phyloP scores from a whole-genome alignment of 192 early-diverging fungal genomes.

The Ramicandelaber brevisporus region DNA sequence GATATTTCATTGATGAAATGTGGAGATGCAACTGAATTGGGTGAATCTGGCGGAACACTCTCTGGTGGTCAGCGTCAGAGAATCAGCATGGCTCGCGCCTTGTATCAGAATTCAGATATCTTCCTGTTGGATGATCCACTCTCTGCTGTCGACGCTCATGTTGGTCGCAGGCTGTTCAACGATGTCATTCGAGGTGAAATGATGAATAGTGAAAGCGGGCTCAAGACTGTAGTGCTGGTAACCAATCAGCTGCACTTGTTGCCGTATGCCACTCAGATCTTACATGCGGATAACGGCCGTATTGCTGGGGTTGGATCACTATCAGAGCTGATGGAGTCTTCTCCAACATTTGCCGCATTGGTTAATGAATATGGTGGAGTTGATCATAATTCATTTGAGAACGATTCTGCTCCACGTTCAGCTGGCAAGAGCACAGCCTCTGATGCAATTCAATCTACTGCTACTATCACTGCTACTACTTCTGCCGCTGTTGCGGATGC shows the following conservation, averaged over 20 bases:
- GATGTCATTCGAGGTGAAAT: conserved; percentile 12
- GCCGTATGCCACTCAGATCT: conserved; percentile 14
- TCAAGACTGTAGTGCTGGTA: conserved; percentile 36
- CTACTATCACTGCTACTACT: too few species aligned
- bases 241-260: conserved; percentile 22
- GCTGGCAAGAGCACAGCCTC: too few species aligned
- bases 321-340: conserved; percentile 15
- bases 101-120: conserved; percentile 30
- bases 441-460: too few species aligned
- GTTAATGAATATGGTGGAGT: conserved; percentile 11
- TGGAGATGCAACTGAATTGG: conserved; percentile 22
- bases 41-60: conserved; percentile 23
- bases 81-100: conserved; percentile 32
- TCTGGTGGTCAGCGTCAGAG: conserved; percentile 36
- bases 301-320: conserved; percentile 25
- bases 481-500: too few species aligned
- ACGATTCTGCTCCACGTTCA: too few species aligned
- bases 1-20: conserved; percentile 33
- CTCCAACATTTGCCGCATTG: conserved; percentile 12
- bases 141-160: conserved; percentile 34
- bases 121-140: conserved; percentile 43
- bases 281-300: conserved; percentile 13
- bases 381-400: too few species aligned
- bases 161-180: conserved; percentile 22
- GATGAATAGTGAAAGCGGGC: too few species aligned